phyloP scores from a whole-genome alignment of 225 moss, liverwort and hornwort genomes.

The Physcomitrium patens region DNA sequence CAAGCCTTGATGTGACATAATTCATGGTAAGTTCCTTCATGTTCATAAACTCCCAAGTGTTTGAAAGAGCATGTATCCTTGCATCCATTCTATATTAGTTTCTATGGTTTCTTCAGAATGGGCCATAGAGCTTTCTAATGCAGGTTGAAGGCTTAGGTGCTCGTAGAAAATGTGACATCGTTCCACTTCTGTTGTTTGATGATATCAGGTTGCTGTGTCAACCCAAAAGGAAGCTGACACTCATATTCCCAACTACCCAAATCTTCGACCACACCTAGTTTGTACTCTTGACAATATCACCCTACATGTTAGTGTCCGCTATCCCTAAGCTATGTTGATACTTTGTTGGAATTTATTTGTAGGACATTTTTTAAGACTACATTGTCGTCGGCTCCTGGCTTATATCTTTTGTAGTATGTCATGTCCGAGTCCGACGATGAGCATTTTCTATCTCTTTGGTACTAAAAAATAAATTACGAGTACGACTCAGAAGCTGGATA shows the following conservation, averaged over 20 bases:
- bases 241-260: conserved; percentile 51
- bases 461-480: neutral
- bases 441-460: conserved; percentile 1
- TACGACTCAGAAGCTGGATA: conserved; percentile 14
- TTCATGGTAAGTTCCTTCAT: too few relatives aligned
- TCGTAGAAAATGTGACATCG: neutral
- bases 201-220: conserved; percentile 44
- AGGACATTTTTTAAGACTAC: neutral
- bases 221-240: conserved; percentile 56
- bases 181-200: neutral
- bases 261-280: conserved; percentile 45
- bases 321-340: neutral
- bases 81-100: neutral
- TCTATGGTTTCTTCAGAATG: neutral
- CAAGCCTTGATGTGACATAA: too few relatives aligned
- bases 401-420: neutral
- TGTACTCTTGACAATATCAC: conserved; percentile 55
- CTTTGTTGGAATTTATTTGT: neutral
- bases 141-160: neutral
- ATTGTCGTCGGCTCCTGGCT: neutral
- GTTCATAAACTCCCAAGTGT: neutral
- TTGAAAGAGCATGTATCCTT: conserved; percentile 8
- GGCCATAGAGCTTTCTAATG: neutral
- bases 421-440: neutral
- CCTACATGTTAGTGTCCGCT: conserved; percentile 44